Base-by-base conservation (phyloP, 371 early-diverging fungal genomes). In the Entomophthora muscae region DNA sequence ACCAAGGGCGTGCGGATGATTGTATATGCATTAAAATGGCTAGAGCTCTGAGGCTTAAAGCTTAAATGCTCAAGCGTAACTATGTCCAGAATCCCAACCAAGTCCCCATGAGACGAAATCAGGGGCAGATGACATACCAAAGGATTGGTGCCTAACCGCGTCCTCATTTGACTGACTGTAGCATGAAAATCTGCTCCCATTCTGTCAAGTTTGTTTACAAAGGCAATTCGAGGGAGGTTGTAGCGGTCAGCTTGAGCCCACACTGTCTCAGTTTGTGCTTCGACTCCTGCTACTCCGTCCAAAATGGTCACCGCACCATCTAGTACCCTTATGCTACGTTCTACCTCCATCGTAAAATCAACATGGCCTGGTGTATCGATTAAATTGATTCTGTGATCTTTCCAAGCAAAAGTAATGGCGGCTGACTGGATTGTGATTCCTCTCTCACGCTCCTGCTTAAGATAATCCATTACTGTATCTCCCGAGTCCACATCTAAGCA, bases 281-380 rank as follows among this genome's bases (percentile, higher is more conserved):
- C 92, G 1, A 96, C 95, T n/a, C 96, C 97, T 0, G 90, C 85
- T 1, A 91, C 95, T 1, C 87, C 95, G 71, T 97, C 95, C 27
- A 97, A 63, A 23, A 97, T 83, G 0, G 86, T 80, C 1, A 97
- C 91, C 0, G 93, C 91, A 27, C 97, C 95, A 67, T 97, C 98
- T 17, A 97, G 76, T 0, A 96, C 93, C 1, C 94, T 82, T 13
- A 97, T 76, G 2, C 89, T 80, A 0, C 96, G 79, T 69, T 96
- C 95, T 0, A 96, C 96, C 69, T 97, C 98, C 61, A 95, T 84
- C 0, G 93, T 94, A 64, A 97, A 97, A 71, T 97, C 96, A 0
- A 91, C 90, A 65, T 96, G 98, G 0, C 98, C 98, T 0, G 98
- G 96, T 1, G 95, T 95, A 68, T 97, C 98, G 57, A 97, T 93